Conservation (phyloP, 2,329 filamentous ascomycete species). For the Aspergillus viridinutans region DNA sequence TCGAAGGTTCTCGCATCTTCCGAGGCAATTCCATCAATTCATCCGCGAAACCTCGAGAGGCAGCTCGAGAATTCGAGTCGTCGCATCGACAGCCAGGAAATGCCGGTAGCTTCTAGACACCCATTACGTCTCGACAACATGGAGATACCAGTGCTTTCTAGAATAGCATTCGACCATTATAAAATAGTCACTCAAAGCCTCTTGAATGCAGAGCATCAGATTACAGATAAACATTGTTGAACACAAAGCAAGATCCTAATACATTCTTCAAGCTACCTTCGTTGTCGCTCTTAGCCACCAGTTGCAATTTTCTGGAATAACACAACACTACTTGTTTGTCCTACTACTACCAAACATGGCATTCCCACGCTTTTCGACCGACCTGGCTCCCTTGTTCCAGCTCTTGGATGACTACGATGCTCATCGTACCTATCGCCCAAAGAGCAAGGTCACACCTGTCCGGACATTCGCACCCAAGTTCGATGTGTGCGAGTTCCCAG, state of each 20-base stretch:
- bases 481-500: conserved; percentile 41
- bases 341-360: conserved; percentile 30
- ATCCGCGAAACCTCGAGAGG: conserved; percentile 10
- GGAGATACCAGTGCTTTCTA: conserved; percentile 11
- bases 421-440: conserved; percentile 25
- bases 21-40: conserved; percentile 21
- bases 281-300: not conserved
- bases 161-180: conserved; percentile 11
- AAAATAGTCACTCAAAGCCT: conserved; percentile 9
- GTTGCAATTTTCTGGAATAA: not conserved
- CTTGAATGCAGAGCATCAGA: not conserved
- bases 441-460: conserved; percentile 12
- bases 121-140: not conserved
- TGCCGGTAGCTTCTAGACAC: conserved; percentile 3
- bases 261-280: not conserved
- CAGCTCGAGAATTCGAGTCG: not conserved
- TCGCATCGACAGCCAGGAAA: conserved; percentile 2
- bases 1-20: conserved; percentile 15
- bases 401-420: conserved; percentile 40
- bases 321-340: not conserved
- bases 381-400: conserved; percentile 40
- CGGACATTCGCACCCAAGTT: conserved; percentile 39
- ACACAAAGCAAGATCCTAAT: not conserved
- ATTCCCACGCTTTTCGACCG: conserved; percentile 32
- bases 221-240: not conserved